Conservation (phyloP, 1,139 yeast species). For the Spathaspora jeffriesii region DNA sequence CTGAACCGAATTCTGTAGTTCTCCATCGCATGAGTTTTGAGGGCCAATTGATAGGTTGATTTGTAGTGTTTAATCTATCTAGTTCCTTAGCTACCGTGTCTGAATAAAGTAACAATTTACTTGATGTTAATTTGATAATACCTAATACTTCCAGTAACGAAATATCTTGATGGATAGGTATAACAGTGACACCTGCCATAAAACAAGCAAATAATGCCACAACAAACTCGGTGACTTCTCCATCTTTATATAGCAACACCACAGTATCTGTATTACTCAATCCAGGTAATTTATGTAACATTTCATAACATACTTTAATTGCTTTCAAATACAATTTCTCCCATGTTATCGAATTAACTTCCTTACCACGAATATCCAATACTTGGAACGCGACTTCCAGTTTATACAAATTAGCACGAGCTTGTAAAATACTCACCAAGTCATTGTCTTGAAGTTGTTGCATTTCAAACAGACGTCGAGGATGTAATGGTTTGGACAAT, state of each 20-base stretch:
- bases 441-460: conserved; percentile 54
- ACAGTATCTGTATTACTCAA: conserved; percentile 83
- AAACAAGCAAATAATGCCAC: conserved; percentile 91
- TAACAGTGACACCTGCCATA: conserved; percentile 92
- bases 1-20: conserved; percentile 84
- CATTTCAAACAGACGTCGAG: conserved; percentile 37
- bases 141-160: conserved; percentile 66
- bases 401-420: conserved; percentile 66
- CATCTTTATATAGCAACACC: conserved; percentile 77
- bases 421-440: conserved; percentile 70
- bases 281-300: conserved; percentile 61
- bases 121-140: conserved; percentile 72
- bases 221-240: conserved; percentile 83
- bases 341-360: conserved; percentile 78
- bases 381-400: conserved; percentile 72
- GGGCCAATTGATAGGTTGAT: conserved; percentile 39
- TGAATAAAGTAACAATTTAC: conserved; percentile 79
- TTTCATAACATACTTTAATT: conserved; percentile 87
- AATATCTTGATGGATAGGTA: conserved; percentile 82
- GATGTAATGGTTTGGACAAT: conserved; percentile 57
- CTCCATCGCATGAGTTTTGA: conserved; percentile 66
- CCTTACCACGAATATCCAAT: conserved; percentile 82
- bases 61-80: conserved; percentile 53
- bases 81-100: conserved; percentile 73
- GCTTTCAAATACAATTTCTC: conserved; percentile 83